Evolutionary conservation across 23 red algal genomes (phyloP).

Genomic region (Gracilaria vermiculophylla): DNA sequence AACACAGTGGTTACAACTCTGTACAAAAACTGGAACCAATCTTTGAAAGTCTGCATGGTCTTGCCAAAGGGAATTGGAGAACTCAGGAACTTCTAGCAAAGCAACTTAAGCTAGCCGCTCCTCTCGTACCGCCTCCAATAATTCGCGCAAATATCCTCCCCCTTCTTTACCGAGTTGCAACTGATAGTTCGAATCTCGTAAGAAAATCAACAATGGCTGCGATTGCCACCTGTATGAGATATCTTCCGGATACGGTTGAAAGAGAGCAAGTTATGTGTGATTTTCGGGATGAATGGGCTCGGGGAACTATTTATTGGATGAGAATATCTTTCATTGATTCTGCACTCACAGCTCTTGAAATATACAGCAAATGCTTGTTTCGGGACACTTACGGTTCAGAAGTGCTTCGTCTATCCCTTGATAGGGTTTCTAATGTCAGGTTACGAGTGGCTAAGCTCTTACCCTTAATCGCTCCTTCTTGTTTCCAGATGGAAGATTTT

Average conservation of each 20-base stretch:
- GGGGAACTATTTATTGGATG: slow-evolving; percentile 70
- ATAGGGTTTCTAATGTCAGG: slow-evolving; percentile 69
- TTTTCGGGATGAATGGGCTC: slow-evolving; percentile 57
- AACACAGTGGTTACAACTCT: slow-evolving; percentile 20
- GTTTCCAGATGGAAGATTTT: slow-evolving; percentile 64
- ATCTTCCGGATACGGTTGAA: slow-evolving; percentile 43
- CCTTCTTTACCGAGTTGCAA: slow-evolving; percentile 39
- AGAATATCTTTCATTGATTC: slow-evolving; percentile 74
- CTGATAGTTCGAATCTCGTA: slow-evolving; percentile 59
- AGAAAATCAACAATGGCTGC: slow-evolving; percentile 61
- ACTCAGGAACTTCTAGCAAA: slow-evolving; percentile 71
- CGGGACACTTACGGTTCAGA: slow-evolving; percentile 27
- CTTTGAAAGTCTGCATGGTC: slow-evolving; percentile 46
- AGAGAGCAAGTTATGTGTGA: slow-evolving; percentile 37
- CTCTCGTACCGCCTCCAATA: slow-evolving; percentile 38
- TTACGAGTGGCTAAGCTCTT: slow-evolving; percentile 49
- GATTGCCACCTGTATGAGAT: slow-evolving; percentile 41
- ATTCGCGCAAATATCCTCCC: slow-evolving; percentile 52
- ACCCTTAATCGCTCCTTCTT: slow-evolving; percentile 26
- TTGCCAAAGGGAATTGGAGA: slow-evolving; percentile 71
- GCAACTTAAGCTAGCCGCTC: slow-evolving; percentile 38
- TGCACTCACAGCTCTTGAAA: slow-evolving; percentile 4
- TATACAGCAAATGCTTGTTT: slow-evolving; percentile 54
- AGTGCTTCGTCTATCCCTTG: slow-evolving; percentile 36
- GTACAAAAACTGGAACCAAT: slow-evolving; percentile 24